Base-by-base conservation (phyloP, 345 rosid species). In the Eucalyptus lansdowneana region DNA sequence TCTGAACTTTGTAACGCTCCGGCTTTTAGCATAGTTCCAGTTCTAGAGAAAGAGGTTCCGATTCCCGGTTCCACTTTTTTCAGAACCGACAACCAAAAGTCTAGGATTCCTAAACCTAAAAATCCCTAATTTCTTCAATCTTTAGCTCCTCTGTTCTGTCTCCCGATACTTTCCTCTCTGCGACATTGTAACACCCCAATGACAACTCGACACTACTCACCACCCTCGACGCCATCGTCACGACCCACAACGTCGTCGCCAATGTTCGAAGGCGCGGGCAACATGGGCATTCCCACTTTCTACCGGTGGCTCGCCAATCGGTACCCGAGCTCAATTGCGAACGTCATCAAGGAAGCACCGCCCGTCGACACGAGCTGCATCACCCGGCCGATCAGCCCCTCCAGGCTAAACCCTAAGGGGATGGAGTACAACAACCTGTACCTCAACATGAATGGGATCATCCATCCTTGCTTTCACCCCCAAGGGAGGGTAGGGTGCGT, bases 231-330 rank as follows among this genome's bases (percentile, higher is more conserved):
- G 1, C 58, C 25, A 53, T 53, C 2, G 2, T 53, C 58, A 53
- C 58, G 1, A 19, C 58, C 58, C 58, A 53, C 2, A 0, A 53
- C 10, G 2, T 53, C 11, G 2, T 53, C 25, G 5, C 58, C 58
- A 53, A 53, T 0, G 2, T 53, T 53, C 2, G 5, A 53, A 53
- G 25, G 58, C 10, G 1, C 25, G 1, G 58, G 58, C 58, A 53
- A 53, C 29, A 98, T 98, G 99, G 99, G 99, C n/a, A 97, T 98
- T 10, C 99, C 99, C 8, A 97, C 99, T 89, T 98, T 98, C 89
- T 98, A 96, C 94, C 89, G 95, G 94, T 97, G 99, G 98, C 96
- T 98, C n/a, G 96, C 97, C 27, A 98, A 98, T 94, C 96, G 96
- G 47, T 98, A 96, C 90, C 96, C 96, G 14, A 95, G 88, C 91